phyloP scores from a whole-genome alignment of 2,329 filamentous ascomycete genomes.

The Trichoderma sp. region DNA sequence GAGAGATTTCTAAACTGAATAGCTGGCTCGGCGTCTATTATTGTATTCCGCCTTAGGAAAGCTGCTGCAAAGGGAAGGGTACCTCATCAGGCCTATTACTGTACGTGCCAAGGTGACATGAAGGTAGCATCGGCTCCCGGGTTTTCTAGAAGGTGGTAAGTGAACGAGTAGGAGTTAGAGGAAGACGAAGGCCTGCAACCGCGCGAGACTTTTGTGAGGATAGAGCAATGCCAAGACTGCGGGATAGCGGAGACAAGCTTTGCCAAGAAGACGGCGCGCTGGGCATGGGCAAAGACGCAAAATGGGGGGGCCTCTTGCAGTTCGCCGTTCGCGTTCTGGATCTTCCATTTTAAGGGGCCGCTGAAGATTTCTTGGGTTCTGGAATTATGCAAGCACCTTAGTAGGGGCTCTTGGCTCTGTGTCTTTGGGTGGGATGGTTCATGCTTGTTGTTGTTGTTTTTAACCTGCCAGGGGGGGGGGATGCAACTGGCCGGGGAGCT shows the following conservation, averaged over 20 bases:
- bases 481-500: background rate
- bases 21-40: background rate
- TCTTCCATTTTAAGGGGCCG: background rate
- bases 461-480: too few species aligned
- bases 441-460: too few species aligned
- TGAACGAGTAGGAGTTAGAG: background rate
- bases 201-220: background rate
- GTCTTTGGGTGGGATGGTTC: background rate
- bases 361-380: background rate
- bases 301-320: background rate
- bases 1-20: background rate
- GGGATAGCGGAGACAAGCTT: slow-evolving; percentile 29
- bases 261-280: slow-evolving; percentile 28
- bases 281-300: background rate
- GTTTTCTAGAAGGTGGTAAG: background rate
- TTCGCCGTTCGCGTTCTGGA: background rate
- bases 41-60: background rate
- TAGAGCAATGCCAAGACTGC: slow-evolving; percentile 25
- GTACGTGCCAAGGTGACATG: background rate
- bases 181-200: background rate
- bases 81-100: background rate
- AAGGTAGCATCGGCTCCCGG: background rate
- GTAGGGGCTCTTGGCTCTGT: background rate
- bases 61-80: background rate
- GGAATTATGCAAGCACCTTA: background rate